Evolutionary conservation across 257 asterid genomes (phyloP), one percentile per base, ranked within the genome.

Genomic region (Scutellaria minor): DNA sequence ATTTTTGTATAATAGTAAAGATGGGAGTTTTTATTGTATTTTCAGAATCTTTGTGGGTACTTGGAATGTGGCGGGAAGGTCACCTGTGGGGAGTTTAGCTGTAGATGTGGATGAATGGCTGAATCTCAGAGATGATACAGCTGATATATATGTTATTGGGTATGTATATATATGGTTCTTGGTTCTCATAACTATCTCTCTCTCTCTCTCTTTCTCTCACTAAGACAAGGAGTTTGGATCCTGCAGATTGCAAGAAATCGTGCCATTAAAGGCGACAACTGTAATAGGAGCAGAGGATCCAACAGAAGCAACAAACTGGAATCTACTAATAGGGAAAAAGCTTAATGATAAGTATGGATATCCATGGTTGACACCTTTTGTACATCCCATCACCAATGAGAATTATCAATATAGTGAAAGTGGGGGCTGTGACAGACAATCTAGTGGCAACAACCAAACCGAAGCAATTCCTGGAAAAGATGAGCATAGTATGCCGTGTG

Each of bases 51-150:
- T 90, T 50, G 96, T 93, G 81, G 97, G 98, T 10, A 93, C 93
- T 48, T 93, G 98, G 98, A 93, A 93, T 80, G 98, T 90, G 62
- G 97, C 96, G 37, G 98, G 98, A 76, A 84, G 87, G 80, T 87
- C 97, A 41, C 98, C 98, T 0, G 84, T 85, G 46, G 96, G 95
- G 56, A 87, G 89, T 70, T 79, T 90, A 80, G 97, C 91, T 46
- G 93, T 82, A 41, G 96, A 93, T 78, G 78, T 90, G 84, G 90
- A 87, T 39, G 97, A 89, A 73, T 93, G 98, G 98, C 79, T 93
- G 72, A 90, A 93, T 75, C 89, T 87, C 64, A 87, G 81, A 80
- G 90, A 90, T 48, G 95, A 90, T 39, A 84, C 87, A 71, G 98
- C 92, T 44, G 98, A 90, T 72, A 80, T 93, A 56, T 93, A 93